Percentiles rank a stretch among this genome's conserved stretches.
These are phyloP conservation scores for Porphyridium purpureum DNA, from an alignment of 23 red algal genomes.

Conservation along the genomic window DNA sequence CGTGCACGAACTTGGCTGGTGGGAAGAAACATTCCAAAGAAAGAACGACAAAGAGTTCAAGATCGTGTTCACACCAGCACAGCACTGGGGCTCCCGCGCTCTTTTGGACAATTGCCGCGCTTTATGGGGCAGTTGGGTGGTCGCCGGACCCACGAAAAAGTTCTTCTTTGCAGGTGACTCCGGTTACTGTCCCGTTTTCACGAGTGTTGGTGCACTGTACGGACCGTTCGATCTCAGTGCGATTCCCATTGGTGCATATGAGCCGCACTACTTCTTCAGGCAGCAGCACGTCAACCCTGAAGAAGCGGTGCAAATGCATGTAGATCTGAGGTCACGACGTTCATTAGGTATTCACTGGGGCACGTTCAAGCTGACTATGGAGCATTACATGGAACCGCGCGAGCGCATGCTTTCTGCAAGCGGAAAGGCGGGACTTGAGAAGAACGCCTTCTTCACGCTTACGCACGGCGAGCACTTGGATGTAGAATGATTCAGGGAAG, in stretches of 20 bases:
- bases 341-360: constrained; percentile 16
- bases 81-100: constrained; percentile 14
- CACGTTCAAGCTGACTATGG: constrained; percentile 28
- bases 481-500: no score
- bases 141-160: not conserved
- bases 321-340: constrained; percentile 8
- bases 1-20: constrained; percentile 6
- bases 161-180: constrained; percentile 12
- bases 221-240: constrained; percentile 17
- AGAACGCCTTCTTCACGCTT: no score
- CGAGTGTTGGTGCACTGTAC: constrained; percentile 7
- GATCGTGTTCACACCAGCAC: constrained; percentile 4
- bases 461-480: no score
- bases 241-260: constrained; percentile 43
- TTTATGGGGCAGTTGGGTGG: constrained; percentile 7
- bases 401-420: no score
- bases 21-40: no score
- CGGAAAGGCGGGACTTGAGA: no score
- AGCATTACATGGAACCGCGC: constrained; percentile 17
- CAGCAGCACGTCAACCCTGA: constrained; percentile 13
- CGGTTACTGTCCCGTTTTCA: no score
- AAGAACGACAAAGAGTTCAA: no score
- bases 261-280: constrained; percentile 27
- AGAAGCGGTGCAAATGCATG: constrained; percentile 20
- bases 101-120: constrained; percentile 2